phyloP scores from a whole-genome alignment of 306 rosid genomes.

The Trifolium dubium region DNA sequence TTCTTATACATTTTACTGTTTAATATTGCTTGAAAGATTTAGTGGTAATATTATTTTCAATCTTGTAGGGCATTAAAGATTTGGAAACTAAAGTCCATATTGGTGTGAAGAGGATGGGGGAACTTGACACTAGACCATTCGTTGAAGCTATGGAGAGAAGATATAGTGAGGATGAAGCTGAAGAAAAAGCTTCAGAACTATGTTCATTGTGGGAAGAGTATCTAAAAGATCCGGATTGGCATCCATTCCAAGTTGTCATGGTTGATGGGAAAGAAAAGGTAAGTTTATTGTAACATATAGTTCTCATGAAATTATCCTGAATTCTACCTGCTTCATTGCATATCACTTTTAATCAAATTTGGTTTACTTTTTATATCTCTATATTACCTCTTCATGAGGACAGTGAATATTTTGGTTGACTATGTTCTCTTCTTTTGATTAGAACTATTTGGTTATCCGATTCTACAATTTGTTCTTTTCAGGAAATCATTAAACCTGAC shows the following conservation, averaged over 20 bases:
- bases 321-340: constrained; percentile 20
- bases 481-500: constrained; percentile 57
- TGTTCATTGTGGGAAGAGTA: constrained; percentile 95
- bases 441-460: constrained; percentile 15
- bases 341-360: constrained; percentile 23
- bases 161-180: constrained; percentile 81
- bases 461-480: constrained; percentile 43
- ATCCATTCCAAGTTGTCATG: constrained; percentile 68
- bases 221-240: constrained; percentile 95
- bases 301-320: constrained; percentile 26
- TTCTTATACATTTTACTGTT: constrained; percentile 14
- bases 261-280: constrained; percentile 62
- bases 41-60: constrained; percentile 16
- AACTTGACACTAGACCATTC: constrained; percentile 83
- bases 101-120: constrained; percentile 93
- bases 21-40: constrained; percentile 16
- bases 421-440: not conserved
- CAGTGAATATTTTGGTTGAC: constrained; percentile 30
- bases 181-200: constrained; percentile 76
- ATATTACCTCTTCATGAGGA: constrained; percentile 18
- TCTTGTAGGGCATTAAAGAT: constrained; percentile 72
- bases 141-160: constrained; percentile 72
- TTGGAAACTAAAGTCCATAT: constrained; percentile 52
- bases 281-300: constrained; percentile 14
- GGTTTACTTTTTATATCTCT: constrained; percentile 33